phyloP scores from a whole-genome alignment of 139 green algal genomes.

The Desmodesmus armatus region DNA sequence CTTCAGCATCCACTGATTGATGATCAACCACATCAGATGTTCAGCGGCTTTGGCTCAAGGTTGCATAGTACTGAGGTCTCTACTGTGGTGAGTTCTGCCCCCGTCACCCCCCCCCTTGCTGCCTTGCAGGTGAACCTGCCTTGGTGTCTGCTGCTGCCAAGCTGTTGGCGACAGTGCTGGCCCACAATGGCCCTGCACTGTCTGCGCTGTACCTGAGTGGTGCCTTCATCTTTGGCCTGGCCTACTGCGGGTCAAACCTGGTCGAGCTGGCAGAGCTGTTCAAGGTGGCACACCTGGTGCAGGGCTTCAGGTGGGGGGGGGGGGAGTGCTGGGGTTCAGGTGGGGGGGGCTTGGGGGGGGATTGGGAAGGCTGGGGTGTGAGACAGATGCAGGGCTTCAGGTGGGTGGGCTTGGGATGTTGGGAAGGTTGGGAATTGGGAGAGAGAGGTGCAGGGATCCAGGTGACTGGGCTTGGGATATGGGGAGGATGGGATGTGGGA shows the following conservation, averaged over 20 bases:
- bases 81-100: not conserved
- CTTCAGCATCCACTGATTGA: no score
- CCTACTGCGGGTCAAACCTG: conserved; percentile 91
- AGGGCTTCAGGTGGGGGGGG: conserved; percentile 45
- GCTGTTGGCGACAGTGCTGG: conserved; percentile 78
- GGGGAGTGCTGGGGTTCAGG: no score
- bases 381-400: no score
- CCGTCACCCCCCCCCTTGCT: not conserved
- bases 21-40: no score
- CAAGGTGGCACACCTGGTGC: conserved; percentile 54
- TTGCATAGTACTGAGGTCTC: not conserved
- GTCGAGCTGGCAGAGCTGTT: conserved; percentile 76
- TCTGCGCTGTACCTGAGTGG: conserved; percentile 88
- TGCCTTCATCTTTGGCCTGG: conserved; percentile 89
- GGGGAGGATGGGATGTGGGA: not conserved
- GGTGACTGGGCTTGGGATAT: not conserved
- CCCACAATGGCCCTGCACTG: conserved; percentile 69
- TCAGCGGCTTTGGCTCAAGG: not conserved
- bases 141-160: conserved; percentile 73
- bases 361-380: no score
- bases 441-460: no score
- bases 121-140: conserved; percentile 78
- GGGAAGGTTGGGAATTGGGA: no score
- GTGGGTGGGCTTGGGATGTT: no score
- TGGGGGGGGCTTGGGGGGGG: no score